Percentiles rank a stretch among this genome's conserved stretches.
phyloP scores from a whole-genome alignment of 1,284 basidiomycete genomes.

The Amylostereum areolatum region DNA sequence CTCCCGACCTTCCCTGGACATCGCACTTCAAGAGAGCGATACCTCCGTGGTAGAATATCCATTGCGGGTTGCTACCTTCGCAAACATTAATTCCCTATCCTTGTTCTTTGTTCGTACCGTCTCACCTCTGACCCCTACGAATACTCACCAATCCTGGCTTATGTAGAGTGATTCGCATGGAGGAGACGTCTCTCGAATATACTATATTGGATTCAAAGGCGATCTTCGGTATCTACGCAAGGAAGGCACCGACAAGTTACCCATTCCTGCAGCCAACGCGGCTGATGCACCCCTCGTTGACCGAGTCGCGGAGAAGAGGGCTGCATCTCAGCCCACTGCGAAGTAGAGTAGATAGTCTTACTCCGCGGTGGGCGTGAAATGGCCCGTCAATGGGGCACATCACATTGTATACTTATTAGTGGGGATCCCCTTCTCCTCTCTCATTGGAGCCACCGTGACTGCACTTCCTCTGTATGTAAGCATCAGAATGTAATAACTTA shows the following conservation, averaged over 20 bases:
- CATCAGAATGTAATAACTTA: no score
- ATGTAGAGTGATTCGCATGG: slow-evolving; percentile 59
- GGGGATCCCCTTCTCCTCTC: no score
- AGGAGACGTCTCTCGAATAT: slow-evolving; percentile 58
- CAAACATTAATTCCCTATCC: slow-evolving; percentile 66
- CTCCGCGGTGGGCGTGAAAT: no score
- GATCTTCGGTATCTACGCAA: slow-evolving; percentile 52
- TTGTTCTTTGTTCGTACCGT: slow-evolving; percentile 66
- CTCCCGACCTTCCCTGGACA: slow-evolving; percentile 62
- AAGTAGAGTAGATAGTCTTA: slow-evolving; percentile 3
- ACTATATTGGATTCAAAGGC: slow-evolving; percentile 79
- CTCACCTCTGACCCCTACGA: slow-evolving; percentile 2
- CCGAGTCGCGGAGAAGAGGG: slow-evolving; percentile 49
- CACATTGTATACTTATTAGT: no score
- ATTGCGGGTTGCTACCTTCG: slow-evolving; percentile 64
- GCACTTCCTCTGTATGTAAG: no score
- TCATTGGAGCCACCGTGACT: no score
- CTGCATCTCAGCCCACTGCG: slow-evolving; percentile 50
- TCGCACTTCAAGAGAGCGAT: slow-evolving; percentile 65
- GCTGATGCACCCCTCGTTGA: slow-evolving; percentile 63
- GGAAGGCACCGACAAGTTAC: slow-evolving; percentile 55
- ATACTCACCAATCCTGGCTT: background rate
- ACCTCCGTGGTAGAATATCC: slow-evolving; percentile 69
- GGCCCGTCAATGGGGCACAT: no score
- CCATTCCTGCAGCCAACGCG: slow-evolving; percentile 66